Evolutionary conservation across 2,329 filamentous ascomycete species (phyloP), one percentile per base, ranked within the genome.

Genomic region (Orbilia ellipsospora): DNA sequence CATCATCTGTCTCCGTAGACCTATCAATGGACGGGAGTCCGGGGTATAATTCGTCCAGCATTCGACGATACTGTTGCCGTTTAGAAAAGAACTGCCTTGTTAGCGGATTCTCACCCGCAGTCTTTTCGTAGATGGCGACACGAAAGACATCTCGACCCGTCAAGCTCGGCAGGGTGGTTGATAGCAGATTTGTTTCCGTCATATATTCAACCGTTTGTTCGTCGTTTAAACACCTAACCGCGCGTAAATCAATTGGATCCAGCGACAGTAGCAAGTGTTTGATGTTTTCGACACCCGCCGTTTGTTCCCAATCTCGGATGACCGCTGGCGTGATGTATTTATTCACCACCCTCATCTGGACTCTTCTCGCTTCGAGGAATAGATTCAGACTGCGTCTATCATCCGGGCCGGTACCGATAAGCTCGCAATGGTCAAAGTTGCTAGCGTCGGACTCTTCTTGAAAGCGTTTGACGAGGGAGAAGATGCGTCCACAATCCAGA

Each of bases 321-420:
- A 55, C 26, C 20, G 13, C 6, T 4, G 26, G 52, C 1, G 52
- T 55, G 20, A 55, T 36, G 18, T 55, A 55, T 55, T 36, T 55
- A 7, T 28, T 20, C 26, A 55, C 7, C 3, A 55, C 13, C 6
- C 18, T 28, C 13, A 20, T 28, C 18, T 55, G 23, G 15, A 55
- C 26, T 13, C 16, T 36, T n/a, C 13, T 36, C 23, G 52, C 52
- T 36, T 55, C 13, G 2, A 31, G 23, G 18, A 55, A 55, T 15
- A 55, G 12, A n/a, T 28, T 55, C 4, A 36, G 2, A 18, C 52
- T 55, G 6, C 52, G 52, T 36, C 52, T 55, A 10, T 13, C 13
- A 55, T 55, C 52, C 52, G 26, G 23, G 6, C 26, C 16, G 10
- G 52, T n/a, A 55, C 20, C 20, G 26, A 36, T n/a, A 4, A 36